phyloP scores from a whole-genome alignment of 805 yeast species.

The Lachancea kluyveri region DNA sequence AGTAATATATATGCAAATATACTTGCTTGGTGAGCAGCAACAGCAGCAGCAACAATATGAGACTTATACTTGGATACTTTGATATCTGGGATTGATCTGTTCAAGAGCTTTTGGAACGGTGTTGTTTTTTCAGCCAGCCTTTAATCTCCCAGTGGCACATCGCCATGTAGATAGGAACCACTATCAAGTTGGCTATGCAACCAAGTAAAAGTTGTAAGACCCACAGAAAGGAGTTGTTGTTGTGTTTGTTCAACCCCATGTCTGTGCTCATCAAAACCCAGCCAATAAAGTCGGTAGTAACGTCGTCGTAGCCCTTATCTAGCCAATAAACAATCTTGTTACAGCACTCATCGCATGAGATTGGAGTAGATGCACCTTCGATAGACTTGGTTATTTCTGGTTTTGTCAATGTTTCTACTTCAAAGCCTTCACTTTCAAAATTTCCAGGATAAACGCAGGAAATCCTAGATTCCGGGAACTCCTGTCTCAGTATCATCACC shows the following conservation, averaged over 20 bases:
- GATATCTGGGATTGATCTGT: too few relatives aligned
- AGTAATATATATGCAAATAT: neutral
- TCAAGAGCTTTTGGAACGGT: too few relatives aligned
- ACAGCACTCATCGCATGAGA: slow-evolving; percentile 62
- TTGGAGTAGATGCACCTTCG: slow-evolving; percentile 79
- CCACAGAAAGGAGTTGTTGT: slow-evolving; percentile 42
- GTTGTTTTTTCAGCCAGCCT: slow-evolving; percentile 40
- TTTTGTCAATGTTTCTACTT: slow-evolving; percentile 73
- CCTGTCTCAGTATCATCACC: slow-evolving; percentile 77
- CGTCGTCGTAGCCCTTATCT: slow-evolving; percentile 58
- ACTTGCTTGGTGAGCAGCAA: too few relatives aligned
- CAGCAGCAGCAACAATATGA: too few relatives aligned
- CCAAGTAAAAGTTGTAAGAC: slow-evolving; percentile 45
- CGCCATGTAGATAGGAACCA: slow-evolving; percentile 55
- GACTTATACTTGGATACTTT: too few relatives aligned
- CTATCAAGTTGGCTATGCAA: slow-evolving; percentile 39
- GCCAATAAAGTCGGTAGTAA: slow-evolving; percentile 80
- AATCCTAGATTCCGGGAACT: slow-evolving; percentile 65
- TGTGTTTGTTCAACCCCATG: slow-evolving; percentile 60
- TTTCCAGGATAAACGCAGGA: slow-evolving; percentile 83
- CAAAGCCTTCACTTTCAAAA: slow-evolving; percentile 82
- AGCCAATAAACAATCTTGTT: slow-evolving; percentile 49
- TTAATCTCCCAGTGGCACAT: slow-evolving; percentile 47
- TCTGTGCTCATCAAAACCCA: slow-evolving; percentile 67
- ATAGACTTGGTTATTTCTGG: slow-evolving; percentile 76